Evolutionary conservation across 202 grass and related monocot genomes (phyloP).

Genomic region (Hordeum pubiflorum): DNA sequence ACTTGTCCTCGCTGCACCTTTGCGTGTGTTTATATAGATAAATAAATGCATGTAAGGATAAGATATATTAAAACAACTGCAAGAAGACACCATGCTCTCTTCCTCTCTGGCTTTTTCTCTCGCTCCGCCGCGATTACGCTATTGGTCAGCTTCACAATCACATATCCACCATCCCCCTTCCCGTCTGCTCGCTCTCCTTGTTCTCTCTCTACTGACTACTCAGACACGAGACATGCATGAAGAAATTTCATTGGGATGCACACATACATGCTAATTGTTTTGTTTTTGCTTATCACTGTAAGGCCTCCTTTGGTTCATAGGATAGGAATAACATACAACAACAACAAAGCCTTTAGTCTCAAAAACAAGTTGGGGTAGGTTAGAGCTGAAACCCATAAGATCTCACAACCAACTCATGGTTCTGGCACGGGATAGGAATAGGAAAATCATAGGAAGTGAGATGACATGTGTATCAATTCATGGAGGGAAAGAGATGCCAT

Average conservation of each 20-base stretch:
- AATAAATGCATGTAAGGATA: not conserved
- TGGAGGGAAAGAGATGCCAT: too few relatives aligned
- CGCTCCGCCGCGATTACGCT: not conserved
- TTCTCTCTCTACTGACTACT: not conserved
- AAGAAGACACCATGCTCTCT: not conserved
- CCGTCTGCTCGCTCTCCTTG: too few relatives aligned
- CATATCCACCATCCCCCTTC: not conserved
- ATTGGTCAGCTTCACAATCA: not conserved
- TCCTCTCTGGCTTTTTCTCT: not conserved
- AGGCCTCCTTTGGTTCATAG: too few relatives aligned
- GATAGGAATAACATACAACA: too few relatives aligned
- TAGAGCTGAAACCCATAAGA: too few relatives aligned
- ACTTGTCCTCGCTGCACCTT: not conserved
- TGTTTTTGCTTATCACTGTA: not conserved
- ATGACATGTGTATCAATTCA: too few relatives aligned
- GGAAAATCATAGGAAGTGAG: too few relatives aligned
- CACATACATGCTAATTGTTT: not conserved
- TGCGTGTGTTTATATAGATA: not conserved
- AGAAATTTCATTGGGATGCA: not conserved
- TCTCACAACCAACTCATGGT: too few relatives aligned
- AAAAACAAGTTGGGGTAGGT: too few relatives aligned
- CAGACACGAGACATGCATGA: not conserved
- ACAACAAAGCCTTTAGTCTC: too few relatives aligned
- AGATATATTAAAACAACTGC: not conserved
- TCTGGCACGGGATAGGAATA: too few relatives aligned